These are phyloP conservation scores for Microsporum audouinii DNA, from an alignment of 2,329 filamentous ascomycete species.

Conservation along the genomic window DNA sequence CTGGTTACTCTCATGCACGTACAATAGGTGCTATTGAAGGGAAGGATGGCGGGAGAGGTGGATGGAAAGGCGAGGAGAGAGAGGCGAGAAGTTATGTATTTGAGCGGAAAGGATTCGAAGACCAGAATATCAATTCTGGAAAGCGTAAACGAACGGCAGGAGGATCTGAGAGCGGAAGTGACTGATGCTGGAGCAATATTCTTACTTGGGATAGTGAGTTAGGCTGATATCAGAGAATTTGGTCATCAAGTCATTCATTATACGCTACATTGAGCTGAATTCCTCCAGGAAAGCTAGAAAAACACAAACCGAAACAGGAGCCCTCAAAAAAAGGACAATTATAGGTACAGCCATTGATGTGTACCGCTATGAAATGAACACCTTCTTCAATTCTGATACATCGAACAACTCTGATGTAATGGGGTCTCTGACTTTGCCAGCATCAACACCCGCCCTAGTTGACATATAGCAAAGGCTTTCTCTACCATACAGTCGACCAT, in stretches of 20 bases:
- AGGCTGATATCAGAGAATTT: background rate
- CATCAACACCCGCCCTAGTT: conserved; percentile 55
- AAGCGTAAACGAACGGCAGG: conserved; percentile 20
- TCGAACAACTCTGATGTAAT: conserved; percentile 59
- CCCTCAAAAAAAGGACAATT: no score
- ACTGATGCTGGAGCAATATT: conserved; percentile 10
- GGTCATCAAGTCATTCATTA: background rate
- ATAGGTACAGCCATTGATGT: background rate
- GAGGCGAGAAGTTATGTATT: conserved; percentile 38
- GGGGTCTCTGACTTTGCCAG: conserved; percentile 63
- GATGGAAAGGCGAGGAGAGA: conserved; percentile 39
- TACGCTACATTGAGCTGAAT: background rate
- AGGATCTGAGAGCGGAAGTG: conserved; percentile 27
- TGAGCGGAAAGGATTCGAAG: conserved; percentile 30
- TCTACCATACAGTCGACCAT: conserved; percentile 72
- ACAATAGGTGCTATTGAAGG: conserved; percentile 36
- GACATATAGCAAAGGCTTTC: conserved; percentile 64
- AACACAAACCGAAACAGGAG: background rate
- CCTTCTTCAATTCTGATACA: conserved; percentile 60
- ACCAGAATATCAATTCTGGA: conserved; percentile 17
- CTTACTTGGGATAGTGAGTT: background rate
- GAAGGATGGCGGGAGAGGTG: conserved; percentile 29
- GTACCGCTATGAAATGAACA: conserved; percentile 63
- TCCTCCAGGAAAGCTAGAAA: background rate
- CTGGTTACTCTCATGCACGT: conserved; percentile 38